Evolutionary conservation across 2,329 filamentous ascomycete genomes (phyloP), one percentile per base, ranked within the genome.

Genomic region (Tolypocladium pustulatum): DNA sequence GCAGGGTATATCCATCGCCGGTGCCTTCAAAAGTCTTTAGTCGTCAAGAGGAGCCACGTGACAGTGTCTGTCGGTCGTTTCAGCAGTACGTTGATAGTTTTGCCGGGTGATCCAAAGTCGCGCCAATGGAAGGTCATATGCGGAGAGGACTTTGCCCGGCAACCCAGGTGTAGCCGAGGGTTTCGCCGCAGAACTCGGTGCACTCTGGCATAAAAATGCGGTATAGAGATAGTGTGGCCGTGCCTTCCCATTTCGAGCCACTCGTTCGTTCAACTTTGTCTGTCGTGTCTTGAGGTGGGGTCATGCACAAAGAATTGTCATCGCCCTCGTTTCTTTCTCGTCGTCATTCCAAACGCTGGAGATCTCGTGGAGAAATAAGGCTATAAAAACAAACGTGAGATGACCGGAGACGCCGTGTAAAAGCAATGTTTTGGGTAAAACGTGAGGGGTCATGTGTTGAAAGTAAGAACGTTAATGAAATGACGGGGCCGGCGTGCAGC

Each of bases 1-100:
- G 66, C 68, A 69, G 71, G 72, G 72, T 73, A 73, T 73, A 73
- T 73, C 72, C 72, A 71, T 73, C 72, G 70, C 71, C 70, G 69
- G 69, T 72, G 72, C 69, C 70, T 65, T 70, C 67, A 71, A 62
- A 68, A 67, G 64, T 70, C 67, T 66, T 70, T 67, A 58, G 59
- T 66, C 65, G 68, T 69, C 63, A 67, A 67, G 63, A 69, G 71
- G 71, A 71, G 67, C 69, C 68, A 71, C 62, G 67, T 71, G 66
- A 71, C 68, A 69, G 62, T 61, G 59, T 63, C 66, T 66, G 64
- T 71, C 67, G 58, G 68, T 69, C 67, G 67, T 72, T 68, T 65
- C 67, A 68, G 65, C 67, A 64, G 66, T 67, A 66, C 58, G 65
- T 68, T 65, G 61, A 65, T 67, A 67, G 66, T 68, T 65, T 20